Percentiles rank a stretch among this genome's conserved stretches.
These are phyloP conservation scores for Melastoma malabathricum DNA, from an alignment of 345 rosid species.

Conservation along the genomic window DNA sequence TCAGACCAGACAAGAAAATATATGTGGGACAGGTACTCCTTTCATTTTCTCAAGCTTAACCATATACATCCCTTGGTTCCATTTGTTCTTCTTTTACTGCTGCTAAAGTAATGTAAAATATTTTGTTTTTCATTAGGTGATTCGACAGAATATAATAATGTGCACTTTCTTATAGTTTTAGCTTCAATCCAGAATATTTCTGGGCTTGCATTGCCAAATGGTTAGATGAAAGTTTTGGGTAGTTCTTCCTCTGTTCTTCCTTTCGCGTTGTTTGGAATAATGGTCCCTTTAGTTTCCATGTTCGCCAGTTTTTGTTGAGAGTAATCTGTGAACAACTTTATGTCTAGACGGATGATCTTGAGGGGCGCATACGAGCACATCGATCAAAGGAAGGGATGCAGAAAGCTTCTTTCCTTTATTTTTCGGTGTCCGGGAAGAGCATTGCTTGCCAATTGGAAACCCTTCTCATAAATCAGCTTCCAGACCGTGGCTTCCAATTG, in stretches of 20 bases:
- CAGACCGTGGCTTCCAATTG: slow-evolving; percentile 42
- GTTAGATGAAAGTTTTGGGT: too few relatives aligned
- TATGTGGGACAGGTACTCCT: slow-evolving; percentile 73
- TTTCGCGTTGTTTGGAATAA: too few relatives aligned
- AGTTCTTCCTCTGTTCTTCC: too few relatives aligned
- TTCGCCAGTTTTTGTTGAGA: background rate
- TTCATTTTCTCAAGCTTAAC: background rate
- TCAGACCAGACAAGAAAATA: slow-evolving; percentile 55
- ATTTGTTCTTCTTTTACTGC: too few relatives aligned
- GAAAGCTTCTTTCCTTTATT: slow-evolving; percentile 62
- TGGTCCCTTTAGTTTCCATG: too few relatives aligned
- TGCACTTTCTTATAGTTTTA: background rate
- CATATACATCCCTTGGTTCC: too few relatives aligned
- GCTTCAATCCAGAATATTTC: background rate
- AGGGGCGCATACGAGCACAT: slow-evolving; percentile 60
- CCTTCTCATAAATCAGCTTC: slow-evolving; percentile 79
- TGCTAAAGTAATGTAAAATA: too few relatives aligned
- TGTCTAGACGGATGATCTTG: slow-evolving; percentile 79
- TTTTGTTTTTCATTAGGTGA: background rate
- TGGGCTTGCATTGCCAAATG: too few relatives aligned
- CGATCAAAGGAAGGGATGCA: slow-evolving; percentile 56
- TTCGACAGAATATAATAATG: background rate
- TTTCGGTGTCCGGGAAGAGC: slow-evolving; percentile 79
- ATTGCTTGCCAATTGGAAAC: slow-evolving; percentile 88
- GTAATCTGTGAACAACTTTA: background rate